Evolutionary conservation across 257 asterid genomes (phyloP).

Genomic region (Primulina huaijiensis): DNA sequence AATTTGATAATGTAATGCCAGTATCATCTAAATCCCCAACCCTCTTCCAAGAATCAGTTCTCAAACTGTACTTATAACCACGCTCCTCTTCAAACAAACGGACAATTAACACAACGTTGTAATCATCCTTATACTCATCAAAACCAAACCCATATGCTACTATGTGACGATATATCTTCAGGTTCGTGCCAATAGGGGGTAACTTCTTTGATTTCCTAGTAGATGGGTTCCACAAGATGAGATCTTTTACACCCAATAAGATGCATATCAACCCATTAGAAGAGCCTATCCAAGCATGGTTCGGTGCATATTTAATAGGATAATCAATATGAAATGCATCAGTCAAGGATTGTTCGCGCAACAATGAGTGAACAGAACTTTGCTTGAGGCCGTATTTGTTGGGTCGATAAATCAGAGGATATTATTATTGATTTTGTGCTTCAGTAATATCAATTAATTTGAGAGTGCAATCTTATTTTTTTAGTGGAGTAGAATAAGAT

Average conservation of each 20-base stretch:
- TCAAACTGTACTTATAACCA: conserved; percentile 37
- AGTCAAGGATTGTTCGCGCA: conserved; percentile 25
- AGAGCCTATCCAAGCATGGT: conserved; percentile 35
- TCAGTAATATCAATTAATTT: too few species aligned
- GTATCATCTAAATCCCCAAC: conserved; percentile 29
- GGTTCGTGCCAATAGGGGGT: conserved; percentile 18
- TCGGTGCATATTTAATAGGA: conserved; percentile 1
- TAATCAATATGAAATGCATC: conserved; percentile 18
- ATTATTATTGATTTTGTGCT: too few species aligned
- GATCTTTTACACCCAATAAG: conserved; percentile 16
- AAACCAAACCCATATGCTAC: conserved; percentile 46
- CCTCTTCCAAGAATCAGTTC: conserved; percentile 44
- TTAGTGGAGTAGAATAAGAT: too few species aligned
- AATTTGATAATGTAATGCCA: conserved; percentile 29
- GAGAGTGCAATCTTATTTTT: too few species aligned
- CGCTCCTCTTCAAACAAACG: conserved; percentile 13
- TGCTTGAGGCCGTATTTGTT: conserved; percentile 28
- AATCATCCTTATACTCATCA: conserved; percentile 44
- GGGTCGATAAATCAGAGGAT: too few species aligned
- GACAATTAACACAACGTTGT: conserved; percentile 53
- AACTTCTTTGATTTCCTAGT: conserved; percentile 35
- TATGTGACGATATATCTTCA: too few species aligned
- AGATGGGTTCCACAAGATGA: conserved; percentile 52
- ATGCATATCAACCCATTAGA: conserved; percentile 56
- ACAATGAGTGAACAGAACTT: conserved; percentile 32